Conservation (phyloP, 2,329 filamentous ascomycete genomes). For the Xylariaceae sp. region DNA sequence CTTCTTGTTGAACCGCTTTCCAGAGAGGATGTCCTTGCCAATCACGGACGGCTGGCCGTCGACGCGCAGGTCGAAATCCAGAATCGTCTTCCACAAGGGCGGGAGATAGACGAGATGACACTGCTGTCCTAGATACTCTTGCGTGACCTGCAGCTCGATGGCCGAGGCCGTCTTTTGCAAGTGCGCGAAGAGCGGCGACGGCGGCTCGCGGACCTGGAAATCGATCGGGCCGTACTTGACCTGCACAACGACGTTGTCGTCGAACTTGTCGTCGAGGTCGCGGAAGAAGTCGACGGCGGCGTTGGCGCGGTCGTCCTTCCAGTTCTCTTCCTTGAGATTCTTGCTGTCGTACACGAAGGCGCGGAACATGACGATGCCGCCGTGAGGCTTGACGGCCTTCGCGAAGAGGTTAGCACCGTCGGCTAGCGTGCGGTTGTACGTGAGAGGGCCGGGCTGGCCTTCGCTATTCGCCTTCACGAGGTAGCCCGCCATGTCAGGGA, state of each 20-base stretch:
- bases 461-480: conserved; percentile 76
- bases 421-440: conserved; percentile 73
- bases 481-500: conserved; percentile 74
- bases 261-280: conserved; percentile 68
- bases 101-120: conserved; percentile 71
- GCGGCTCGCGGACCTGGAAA: conserved; percentile 74
- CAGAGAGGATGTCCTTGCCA: conserved; percentile 63
- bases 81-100: conserved; percentile 71
- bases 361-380: conserved; percentile 72
- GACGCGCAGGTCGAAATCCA: conserved; percentile 71
- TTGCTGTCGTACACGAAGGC: conserved; percentile 72
- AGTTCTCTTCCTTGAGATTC: conserved; percentile 61
- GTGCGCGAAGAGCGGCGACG: conserved; percentile 68
- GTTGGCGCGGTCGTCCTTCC: conserved; percentile 73
- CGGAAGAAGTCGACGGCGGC: conserved; percentile 73
- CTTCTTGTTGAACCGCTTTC: conserved; percentile 62
- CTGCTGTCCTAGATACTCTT: conserved; percentile 76
- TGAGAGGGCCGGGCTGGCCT: conserved; percentile 72
- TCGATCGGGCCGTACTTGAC: conserved; percentile 79
- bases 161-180: conserved; percentile 54
- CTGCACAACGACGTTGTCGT: conserved; percentile 74
- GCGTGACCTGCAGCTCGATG: conserved; percentile 71
- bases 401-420: conserved; percentile 75
- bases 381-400: conserved; percentile 60
- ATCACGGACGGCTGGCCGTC: conserved; percentile 63